phyloP scores from a whole-genome alignment of 2,329 filamentous ascomycete species.

The Alternaria brassicicola region DNA sequence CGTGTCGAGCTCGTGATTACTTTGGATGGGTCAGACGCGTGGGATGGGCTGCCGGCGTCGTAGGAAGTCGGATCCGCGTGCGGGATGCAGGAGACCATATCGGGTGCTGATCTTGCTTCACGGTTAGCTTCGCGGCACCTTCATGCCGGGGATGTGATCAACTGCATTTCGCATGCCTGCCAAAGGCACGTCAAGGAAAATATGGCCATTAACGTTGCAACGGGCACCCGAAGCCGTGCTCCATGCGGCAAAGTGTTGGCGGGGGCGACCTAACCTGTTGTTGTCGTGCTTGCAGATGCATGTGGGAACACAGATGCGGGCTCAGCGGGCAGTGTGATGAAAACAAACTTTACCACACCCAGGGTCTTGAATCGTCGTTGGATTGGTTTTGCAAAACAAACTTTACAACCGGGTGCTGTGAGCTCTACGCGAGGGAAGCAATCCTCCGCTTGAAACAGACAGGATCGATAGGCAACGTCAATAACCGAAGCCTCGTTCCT shows the following conservation, averaged over 20 bases:
- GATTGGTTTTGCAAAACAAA: constrained; percentile 13
- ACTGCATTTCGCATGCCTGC: constrained; percentile 14
- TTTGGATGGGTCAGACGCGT: constrained; percentile 20
- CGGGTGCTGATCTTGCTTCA: constrained; percentile 11
- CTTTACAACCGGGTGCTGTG: not conserved
- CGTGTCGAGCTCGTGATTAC: constrained; percentile 8
- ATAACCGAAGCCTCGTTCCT: not conserved
- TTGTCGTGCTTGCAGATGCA: constrained; percentile 17
- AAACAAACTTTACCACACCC: constrained; percentile 16
- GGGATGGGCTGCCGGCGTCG: constrained; percentile 23
- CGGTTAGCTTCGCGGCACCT: constrained; percentile 19
- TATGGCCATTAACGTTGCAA: constrained; percentile 10
- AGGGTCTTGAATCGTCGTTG: constrained; percentile 14
- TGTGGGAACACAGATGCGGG: constrained; percentile 16
- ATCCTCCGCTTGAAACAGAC: not conserved
- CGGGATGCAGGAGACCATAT: constrained; percentile 15
- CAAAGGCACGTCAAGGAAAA: constrained; percentile 11
- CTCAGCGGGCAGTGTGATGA: constrained; percentile 15
- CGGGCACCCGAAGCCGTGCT: constrained; percentile 13
- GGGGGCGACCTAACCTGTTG: constrained; percentile 18
- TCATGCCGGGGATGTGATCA: constrained; percentile 16
- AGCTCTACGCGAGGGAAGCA: not conserved
- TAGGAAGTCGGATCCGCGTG: constrained; percentile 9
- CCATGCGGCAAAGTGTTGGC: constrained; percentile 19
- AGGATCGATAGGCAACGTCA: constrained; percentile 2